A percentile compares a stretch with the other conserved stretches of the same genome.
phyloP scores from a whole-genome alignment of 371 early-diverging fungal species.

The Mortierella sp. region DNA sequence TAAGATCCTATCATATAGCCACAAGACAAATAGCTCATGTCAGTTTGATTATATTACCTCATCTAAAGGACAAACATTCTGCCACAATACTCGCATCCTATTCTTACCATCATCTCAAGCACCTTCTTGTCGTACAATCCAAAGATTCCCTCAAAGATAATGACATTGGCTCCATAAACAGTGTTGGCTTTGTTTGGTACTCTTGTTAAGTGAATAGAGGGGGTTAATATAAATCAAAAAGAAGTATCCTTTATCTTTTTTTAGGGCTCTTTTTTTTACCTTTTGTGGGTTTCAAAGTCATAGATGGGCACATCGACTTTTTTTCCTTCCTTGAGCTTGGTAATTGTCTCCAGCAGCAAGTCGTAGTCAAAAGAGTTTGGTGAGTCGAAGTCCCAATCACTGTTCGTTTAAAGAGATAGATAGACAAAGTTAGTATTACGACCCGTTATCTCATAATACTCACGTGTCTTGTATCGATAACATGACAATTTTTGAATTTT shows the following conservation, averaged over 20 bases:
- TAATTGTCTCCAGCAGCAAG: slow-evolving; percentile 75
- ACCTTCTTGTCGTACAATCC: slow-evolving; percentile 87
- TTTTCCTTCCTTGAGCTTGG: slow-evolving; percentile 80
- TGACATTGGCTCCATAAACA: slow-evolving; percentile 92
- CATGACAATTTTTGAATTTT: background rate
- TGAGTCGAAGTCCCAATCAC: slow-evolving; percentile 53
- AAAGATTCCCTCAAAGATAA: slow-evolving; percentile 95
- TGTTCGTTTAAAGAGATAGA: slow-evolving; percentile 7
- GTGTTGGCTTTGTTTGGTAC: slow-evolving; percentile 75
- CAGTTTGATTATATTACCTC: background rate
- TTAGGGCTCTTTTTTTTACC: slow-evolving; percentile 36
- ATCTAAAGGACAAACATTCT: background rate
- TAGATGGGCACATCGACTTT: slow-evolving; percentile 76
- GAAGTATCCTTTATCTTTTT: background rate
- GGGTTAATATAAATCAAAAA: background rate
- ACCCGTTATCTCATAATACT: background rate
- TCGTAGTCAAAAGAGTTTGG: slow-evolving; percentile 67
- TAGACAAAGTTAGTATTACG: background rate
- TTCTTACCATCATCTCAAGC: slow-evolving; percentile 76
- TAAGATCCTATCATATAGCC: slow-evolving; percentile 26
- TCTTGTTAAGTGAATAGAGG: slow-evolving; percentile 48
- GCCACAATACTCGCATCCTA: no score
- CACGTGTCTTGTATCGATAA: slow-evolving; percentile 5
- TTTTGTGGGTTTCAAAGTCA: slow-evolving; percentile 72
- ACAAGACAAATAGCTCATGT: background rate